phyloP scores from a whole-genome alignment of 1,284 basidiomycete genomes.

The Phellopilus nigrolimitatus region DNA sequence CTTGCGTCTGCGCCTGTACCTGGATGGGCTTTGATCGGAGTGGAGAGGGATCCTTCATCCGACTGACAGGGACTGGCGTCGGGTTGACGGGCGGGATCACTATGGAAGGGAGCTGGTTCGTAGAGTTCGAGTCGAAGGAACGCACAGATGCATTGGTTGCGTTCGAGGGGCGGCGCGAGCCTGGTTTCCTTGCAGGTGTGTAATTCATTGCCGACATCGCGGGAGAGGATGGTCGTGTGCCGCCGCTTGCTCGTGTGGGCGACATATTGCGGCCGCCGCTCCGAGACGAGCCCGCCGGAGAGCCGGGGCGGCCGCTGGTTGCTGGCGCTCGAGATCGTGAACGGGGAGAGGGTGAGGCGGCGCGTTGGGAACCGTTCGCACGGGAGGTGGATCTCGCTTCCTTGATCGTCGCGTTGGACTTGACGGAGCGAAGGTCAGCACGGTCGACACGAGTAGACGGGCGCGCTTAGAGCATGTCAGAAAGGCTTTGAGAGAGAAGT shows the following conservation, averaged over 20 bases:
- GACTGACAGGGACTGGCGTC: constrained; percentile 5
- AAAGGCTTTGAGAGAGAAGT: neutral
- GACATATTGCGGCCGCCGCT: constrained; percentile 9
- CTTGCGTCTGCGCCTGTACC: constrained; percentile 8
- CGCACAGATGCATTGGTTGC: constrained; percentile 6
- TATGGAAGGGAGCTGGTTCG: constrained; percentile 8
- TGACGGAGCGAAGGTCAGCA: constrained; percentile 12
- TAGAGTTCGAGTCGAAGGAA: constrained; percentile 5
- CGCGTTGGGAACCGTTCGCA: constrained; percentile 6
- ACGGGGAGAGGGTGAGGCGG: constrained; percentile 8
- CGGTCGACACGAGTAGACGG: constrained; percentile 1
- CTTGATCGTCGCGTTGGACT: constrained; percentile 11
- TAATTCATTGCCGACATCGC: constrained; percentile 8
- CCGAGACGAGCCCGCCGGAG: constrained; percentile 12
- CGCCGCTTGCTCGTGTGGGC: constrained; percentile 3
- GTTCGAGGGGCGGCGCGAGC: constrained; percentile 7
- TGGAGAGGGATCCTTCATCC: constrained; percentile 13
- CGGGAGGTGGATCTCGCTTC: constrained; percentile 10
- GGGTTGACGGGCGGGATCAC: constrained; percentile 1
- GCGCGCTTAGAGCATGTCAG: constrained; percentile 1
- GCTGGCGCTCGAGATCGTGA: constrained; percentile 8
- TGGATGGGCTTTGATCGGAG: constrained; percentile 17
- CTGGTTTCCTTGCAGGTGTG: constrained; percentile 1
- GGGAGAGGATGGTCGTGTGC: constrained; percentile 16
- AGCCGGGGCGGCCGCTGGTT: constrained; percentile 9